phyloP scores from a whole-genome alignment of 2,329 filamentous ascomycete species.

The Fusarium bactridioides region DNA sequence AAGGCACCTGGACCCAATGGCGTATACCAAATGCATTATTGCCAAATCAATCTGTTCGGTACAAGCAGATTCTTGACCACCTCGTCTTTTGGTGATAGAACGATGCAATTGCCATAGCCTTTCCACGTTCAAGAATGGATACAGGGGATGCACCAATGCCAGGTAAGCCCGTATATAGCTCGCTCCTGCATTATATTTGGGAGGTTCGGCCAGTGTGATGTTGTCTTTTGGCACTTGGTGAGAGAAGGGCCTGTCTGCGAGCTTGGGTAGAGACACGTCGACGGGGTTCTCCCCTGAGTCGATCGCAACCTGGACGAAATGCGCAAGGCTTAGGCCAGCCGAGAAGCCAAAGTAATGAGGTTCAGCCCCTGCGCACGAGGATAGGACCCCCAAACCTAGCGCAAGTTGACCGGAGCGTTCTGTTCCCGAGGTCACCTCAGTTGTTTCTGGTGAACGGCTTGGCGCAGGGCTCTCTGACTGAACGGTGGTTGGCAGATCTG shows the following conservation, averaged over 20 bases:
- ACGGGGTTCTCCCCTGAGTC: neutral
- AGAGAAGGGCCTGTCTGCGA: neutral
- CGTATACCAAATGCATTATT: neutral
- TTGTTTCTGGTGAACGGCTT: neutral
- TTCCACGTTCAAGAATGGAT: neutral
- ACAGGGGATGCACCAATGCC: neutral
- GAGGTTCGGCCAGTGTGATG: neutral
- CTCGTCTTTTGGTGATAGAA: neutral
- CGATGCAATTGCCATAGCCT: neutral
- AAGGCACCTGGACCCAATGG: neutral
- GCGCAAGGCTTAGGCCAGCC: neutral
- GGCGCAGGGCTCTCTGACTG: neutral
- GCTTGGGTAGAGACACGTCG: neutral
- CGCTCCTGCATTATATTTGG: neutral
- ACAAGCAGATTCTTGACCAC: neutral
- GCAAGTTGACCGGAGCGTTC: neutral
- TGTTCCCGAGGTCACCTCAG: neutral
- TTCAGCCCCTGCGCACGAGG: neutral
- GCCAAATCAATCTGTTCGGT: neutral
- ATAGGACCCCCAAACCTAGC: neutral
- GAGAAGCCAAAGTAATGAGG: neutral
- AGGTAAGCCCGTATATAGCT: neutral
- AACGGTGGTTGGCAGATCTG: neutral
- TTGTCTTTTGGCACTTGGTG: neutral
- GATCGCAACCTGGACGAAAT: neutral